Base-by-base conservation (phyloP, 257 asterid genomes). In the Penstemon newberryi region DNA sequence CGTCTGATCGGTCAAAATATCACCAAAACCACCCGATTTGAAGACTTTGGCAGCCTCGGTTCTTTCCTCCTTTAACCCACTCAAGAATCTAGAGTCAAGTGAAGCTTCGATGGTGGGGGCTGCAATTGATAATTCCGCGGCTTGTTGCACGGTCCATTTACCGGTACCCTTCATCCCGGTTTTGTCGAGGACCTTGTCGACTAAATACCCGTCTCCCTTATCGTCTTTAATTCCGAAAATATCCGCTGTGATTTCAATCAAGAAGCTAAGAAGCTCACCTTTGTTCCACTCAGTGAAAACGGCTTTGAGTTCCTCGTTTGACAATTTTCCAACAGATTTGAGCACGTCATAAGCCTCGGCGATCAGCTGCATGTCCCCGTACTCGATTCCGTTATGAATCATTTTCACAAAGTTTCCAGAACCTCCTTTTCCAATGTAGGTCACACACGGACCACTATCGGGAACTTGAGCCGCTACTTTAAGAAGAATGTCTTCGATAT, bases 301-400 rank as follows among this genome's bases (percentile, higher is more conserved):
- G 5, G 63, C 13, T 56, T 44, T 45, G 40, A 71, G 56, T 38
- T 71, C 75, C 47, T 71, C 75, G 8, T 71, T 71, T 46, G 70
- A 63, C 70, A 71, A 19, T 37, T 63, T 63, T 15, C 75, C 75
- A 5, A 63, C 69, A 4, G 63, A 62, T 63, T 63, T 71, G 25
- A 71, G 54, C 11, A 70, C 75, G 12, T 70, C 75, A 63, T 70
- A 70, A 11, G 75, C 75, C 61, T 70, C 75, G 15, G 70, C 55
- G 15, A 71, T 71, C 15, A 71, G 70, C 40, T 71, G 75, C 75
- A 71, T 71, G 56, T 71, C 75, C 13, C 75, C 75, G 49, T 71
- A 71, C 65, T 71, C 75, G 3, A 71, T 71, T 12, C 75, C 75
- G 4, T 71, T 71, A 53, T 71, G 75, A 40, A 71, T 10, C 75